phyloP scores from a whole-genome alignment of 192 early-diverging fungal species.

The Coemansia biformis region DNA sequence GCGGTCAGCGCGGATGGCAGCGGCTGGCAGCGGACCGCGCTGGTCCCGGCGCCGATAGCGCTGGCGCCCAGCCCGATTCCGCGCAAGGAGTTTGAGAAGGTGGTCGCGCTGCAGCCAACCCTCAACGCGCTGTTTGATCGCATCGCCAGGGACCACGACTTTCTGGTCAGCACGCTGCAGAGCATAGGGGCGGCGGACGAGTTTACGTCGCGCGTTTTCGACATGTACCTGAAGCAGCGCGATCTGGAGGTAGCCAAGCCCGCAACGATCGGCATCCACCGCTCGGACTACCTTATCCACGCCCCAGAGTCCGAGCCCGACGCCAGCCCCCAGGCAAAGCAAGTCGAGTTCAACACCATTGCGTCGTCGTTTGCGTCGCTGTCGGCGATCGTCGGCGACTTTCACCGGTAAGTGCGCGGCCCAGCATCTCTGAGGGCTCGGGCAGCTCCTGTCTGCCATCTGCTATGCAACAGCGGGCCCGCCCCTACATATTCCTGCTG shows the following conservation, averaged over 20 bases:
- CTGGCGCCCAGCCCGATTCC: slow-evolving; percentile 87
- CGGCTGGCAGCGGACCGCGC: slow-evolving; percentile 38
- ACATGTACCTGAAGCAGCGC: slow-evolving; percentile 66
- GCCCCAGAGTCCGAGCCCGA: slow-evolving; percentile 41
- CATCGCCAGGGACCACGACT: slow-evolving; percentile 69
- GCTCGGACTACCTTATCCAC: slow-evolving; percentile 91
- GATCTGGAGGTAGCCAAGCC: slow-evolving; percentile 39
- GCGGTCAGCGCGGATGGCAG: slow-evolving; percentile 4
- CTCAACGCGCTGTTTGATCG: slow-evolving; percentile 78
- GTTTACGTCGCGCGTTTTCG: slow-evolving; percentile 70
- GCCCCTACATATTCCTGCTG: no score
- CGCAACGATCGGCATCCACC: slow-evolving; percentile 76
- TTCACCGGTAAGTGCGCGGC: slow-evolving; percentile 71
- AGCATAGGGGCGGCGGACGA: slow-evolving; percentile 65
- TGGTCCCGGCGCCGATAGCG: slow-evolving; percentile 78
- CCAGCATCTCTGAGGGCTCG: slow-evolving; percentile 41
- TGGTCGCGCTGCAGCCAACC: slow-evolving; percentile 66
- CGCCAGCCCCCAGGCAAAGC: slow-evolving; percentile 52
- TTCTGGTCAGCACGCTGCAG: slow-evolving; percentile 54
- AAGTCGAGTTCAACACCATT: slow-evolving; percentile 98
- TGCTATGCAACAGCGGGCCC: not conserved
- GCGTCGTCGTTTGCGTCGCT: slow-evolving; percentile 85
- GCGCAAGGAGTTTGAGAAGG: slow-evolving; percentile 62
- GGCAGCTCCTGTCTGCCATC: not conserved
- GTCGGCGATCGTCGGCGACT: slow-evolving; percentile 62